Evolutionary conservation across 257 asterid species (phyloP).

Genomic region (Solanum tarapatanum): DNA sequence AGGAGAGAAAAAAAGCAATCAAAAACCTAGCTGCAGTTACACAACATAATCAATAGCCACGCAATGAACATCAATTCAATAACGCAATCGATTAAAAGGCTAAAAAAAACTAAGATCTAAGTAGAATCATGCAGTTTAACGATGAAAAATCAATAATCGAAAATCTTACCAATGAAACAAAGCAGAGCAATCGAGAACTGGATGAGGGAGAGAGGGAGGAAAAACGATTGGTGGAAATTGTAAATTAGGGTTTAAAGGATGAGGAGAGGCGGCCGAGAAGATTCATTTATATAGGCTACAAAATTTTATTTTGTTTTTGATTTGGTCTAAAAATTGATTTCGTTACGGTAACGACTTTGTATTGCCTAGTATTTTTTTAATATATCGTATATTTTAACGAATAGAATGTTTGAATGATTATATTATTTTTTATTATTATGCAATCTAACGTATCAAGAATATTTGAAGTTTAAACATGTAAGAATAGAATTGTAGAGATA

Average conservation of each 20-base stretch:
- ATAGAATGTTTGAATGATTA: neutral
- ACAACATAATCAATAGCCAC: neutral
- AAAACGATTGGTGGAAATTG: neutral
- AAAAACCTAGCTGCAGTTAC: neutral
- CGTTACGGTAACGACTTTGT: neutral
- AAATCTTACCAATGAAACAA: neutral
- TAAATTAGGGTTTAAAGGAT: neutral
- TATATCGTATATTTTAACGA: no score
- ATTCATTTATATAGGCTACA: neutral
- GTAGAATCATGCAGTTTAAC: neutral
- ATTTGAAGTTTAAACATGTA: neutral
- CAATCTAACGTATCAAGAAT: neutral
- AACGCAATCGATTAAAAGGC: neutral
- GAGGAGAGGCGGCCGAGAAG: neutral
- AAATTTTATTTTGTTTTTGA: neutral
- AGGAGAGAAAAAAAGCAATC: neutral
- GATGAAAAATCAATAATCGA: neutral
- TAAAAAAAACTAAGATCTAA: neutral
- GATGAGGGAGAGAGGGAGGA: neutral
- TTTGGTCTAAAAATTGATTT: neutral
- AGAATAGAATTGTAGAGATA: no score
- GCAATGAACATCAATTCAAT: neutral
- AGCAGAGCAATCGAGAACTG: neutral
- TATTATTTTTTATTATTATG: no score
- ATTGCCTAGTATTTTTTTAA: no score